phyloP scores from a whole-genome alignment of 208 protist species.

The Trypanosoma caninum region DNA sequence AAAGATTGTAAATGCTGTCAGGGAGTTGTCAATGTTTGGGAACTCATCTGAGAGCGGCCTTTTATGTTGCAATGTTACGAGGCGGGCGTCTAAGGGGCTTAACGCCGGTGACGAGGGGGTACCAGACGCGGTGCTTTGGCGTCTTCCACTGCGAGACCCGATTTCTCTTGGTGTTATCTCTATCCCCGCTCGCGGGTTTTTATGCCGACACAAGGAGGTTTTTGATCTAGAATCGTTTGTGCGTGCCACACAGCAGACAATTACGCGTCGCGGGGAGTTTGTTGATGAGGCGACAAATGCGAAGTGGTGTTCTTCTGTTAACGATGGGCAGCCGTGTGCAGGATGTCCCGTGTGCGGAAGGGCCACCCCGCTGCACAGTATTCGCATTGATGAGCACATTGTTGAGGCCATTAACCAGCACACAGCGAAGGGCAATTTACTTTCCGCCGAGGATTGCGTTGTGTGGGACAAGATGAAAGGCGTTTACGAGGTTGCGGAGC shows the following conservation, averaged over 20 bases:
- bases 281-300: slow-evolving; percentile 19
- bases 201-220: slow-evolving; percentile 64
- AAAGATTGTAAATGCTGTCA: slow-evolving; percentile 16
- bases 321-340: neutral
- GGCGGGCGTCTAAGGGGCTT: slow-evolving; percentile 34
- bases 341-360: slow-evolving; percentile 54
- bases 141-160: slow-evolving; percentile 54
- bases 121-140: slow-evolving; percentile 17
- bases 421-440: neutral
- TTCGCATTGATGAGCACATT: slow-evolving; percentile 48
- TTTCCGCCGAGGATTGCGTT: slow-evolving; percentile 11
- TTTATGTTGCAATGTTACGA: neutral
- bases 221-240: slow-evolving; percentile 80
- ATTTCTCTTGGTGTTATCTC: slow-evolving; percentile 49
- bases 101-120: neutral
- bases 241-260: slow-evolving; percentile 32
- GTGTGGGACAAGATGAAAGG: slow-evolving; percentile 15
- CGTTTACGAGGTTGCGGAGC: slow-evolving; percentile 6
- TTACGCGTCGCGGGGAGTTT: slow-evolving; percentile 3
- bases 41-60: neutral
- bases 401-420: slow-evolving; percentile 29
- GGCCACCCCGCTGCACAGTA: slow-evolving; percentile 22
- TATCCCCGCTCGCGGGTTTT: slow-evolving; percentile 46
- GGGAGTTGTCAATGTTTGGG: slow-evolving; percentile 11
- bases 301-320: slow-evolving; percentile 5